Base-by-base conservation (phyloP, 2,329 filamentous ascomycete genomes). In the Rutstroemia sp. region DNA sequence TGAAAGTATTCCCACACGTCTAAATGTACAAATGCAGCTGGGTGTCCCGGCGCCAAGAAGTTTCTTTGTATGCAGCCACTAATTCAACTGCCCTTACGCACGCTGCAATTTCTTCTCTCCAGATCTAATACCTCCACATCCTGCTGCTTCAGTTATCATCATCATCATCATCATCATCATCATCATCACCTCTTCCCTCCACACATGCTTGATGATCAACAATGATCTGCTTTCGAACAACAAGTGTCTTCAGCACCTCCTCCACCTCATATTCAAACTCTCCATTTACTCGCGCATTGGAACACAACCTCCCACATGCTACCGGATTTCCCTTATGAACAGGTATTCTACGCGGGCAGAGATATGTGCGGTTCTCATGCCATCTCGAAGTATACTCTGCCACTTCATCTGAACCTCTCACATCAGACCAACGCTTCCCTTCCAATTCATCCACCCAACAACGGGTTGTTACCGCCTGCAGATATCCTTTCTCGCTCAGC, bases 351-450 rank as follows among this genome's bases (percentile, higher is more conserved):
- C 63, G 61, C 7, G 69, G 69, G 47, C 69, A 70, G 8, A 77
- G 66, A 59, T 75, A 77, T 2, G 75, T 71, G 62, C 72, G 73
- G 57, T 72, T 72, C 1, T 67, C 72, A 19, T 23, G 9, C 54
- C 62, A 64, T 59, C 3, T 50, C 16, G 39, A 27, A 41, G 42
- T 21, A 42, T 44, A 54, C 23, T 52, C 58, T 25, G 16, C 19
- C 44, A 34, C 18, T 27, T 52, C 49, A 47, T 52, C 25, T 7
- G 25, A 14, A 41, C 30, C 25, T n/a, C 18, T 14, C n/a, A 38
- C 25, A n/a, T 50, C 48, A 6, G 12, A 2, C 25, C 34, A 50
- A 34, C 3, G 4, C 19, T 18, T 23, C 2, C 30, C 16, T 12
- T 10, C 18, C 16, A 19, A 2, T 37, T 50, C 45, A 7, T n/a